Evolutionary conservation across 2,329 filamentous ascomycete species (phyloP), one percentile per base, ranked within the genome.

Genomic region (Metarhizium sp.): DNA sequence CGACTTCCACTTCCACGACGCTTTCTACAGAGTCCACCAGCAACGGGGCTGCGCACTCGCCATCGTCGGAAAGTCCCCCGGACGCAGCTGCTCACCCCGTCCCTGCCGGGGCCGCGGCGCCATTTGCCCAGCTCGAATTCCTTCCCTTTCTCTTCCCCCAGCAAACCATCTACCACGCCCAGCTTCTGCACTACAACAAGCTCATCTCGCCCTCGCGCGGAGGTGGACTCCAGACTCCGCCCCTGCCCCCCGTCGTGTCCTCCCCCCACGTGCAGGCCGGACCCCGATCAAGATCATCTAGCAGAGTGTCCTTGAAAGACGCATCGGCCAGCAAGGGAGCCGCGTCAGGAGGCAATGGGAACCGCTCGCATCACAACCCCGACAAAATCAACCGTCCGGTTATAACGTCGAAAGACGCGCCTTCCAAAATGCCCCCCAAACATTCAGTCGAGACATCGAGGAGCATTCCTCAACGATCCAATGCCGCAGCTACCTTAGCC

Each of bases 181-280:
- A 84, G 69, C 77, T 86, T 55, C 75, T 81, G 52, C 78, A 84
- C 62, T 86, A 86, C 75, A 86, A 85, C 69, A 80, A 79, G 65
- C 80, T 86, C 66, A 77, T 86, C 61, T 80, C 81, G 53, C 77
- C 80, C 51, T 73, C 78, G 55, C 73, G 80, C 64, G 76, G 70
- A 68, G 78, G 78, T 62, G 78, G 80, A 63, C 69, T 84, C 57
- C 80, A 82, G 64, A 75, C 78, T 57, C 71, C 77, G 58, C 78
- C 81, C 57, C 75, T 82, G 58, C 75, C 79, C 58, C 76, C 80
- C 52, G 70, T 80, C 58, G 69, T 83, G 59, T 80, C 80, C 53
- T 72, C 79, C 55, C 77, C 81, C 58, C 75, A 78, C 66, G 75
- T 79, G 61, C 79, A 84, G 69, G 75, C 78, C 63, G 74, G 77